A percentile compares a stretch with the other conserved stretches of the same genome.
phyloP scores from a whole-genome alignment of 2,329 filamentous ascomycete species.

The Davidsoniella virescens region DNA sequence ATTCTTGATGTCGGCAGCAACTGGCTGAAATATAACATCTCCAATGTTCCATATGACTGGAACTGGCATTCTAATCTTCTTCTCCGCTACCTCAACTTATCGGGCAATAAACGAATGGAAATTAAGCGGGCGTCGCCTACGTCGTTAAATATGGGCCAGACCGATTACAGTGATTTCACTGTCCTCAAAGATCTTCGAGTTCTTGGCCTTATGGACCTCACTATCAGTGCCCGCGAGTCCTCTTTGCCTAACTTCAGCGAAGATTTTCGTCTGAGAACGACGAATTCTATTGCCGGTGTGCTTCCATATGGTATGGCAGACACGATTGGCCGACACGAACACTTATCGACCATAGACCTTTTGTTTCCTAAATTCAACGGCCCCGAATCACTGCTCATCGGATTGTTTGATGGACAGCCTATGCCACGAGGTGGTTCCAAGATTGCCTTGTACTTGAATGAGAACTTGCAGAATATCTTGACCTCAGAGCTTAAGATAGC shows the following conservation, averaged over 20 bases:
- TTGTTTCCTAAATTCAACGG: constrained; percentile 85
- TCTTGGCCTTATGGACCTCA: constrained; percentile 94
- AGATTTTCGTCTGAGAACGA: constrained; percentile 88
- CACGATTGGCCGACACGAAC: constrained; percentile 80
- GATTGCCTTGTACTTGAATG: constrained; percentile 90
- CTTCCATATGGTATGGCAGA: constrained; percentile 97
- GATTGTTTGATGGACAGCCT: constrained; percentile 92
- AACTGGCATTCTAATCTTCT: constrained; percentile 99
- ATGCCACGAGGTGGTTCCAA: constrained; percentile 80
- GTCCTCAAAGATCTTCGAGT: constrained; percentile 70
- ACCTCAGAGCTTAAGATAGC: constrained; percentile 63
- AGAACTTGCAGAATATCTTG: constrained; percentile 83
- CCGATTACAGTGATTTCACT: constrained; percentile 66
- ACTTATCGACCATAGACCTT: constrained; percentile 88
- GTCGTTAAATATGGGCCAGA: background rate
- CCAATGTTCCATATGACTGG: constrained; percentile 98
- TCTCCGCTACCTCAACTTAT: constrained; percentile 85
- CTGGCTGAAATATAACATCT: constrained; percentile 92
- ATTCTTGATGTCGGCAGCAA: constrained; percentile 94
- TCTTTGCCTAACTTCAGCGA: constrained; percentile 91
- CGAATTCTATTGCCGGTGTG: constrained; percentile 78
- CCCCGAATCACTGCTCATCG: constrained; percentile 72
- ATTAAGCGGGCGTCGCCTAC: constrained; percentile 43
- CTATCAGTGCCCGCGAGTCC: constrained; percentile 56
- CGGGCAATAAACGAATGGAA: constrained; percentile 88